phyloP scores from a whole-genome alignment of 306 rosid genomes.

The Dalbergia oliveri region DNA sequence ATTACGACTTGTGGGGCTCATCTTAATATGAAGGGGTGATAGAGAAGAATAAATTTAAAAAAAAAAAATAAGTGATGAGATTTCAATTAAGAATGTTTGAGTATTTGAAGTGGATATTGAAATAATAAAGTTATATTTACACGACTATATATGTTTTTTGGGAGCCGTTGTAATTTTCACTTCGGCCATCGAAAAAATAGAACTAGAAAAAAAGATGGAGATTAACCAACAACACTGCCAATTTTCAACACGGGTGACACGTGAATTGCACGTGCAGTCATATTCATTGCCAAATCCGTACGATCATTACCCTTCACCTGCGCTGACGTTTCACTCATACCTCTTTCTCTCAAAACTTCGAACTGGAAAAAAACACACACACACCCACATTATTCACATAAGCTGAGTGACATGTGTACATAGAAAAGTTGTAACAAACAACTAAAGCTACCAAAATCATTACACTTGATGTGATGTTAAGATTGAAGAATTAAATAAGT shows the following conservation, averaged over 20 bases:
- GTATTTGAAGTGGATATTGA: too few relatives aligned
- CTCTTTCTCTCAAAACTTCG: background rate
- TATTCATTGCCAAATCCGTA: slow-evolving; percentile 29
- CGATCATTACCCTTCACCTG: slow-evolving; percentile 18
- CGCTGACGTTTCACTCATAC: background rate
- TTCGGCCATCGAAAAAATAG: background rate
- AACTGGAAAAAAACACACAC: background rate
- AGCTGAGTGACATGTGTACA: background rate
- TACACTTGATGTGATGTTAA: background rate
- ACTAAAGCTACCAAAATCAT: background rate
- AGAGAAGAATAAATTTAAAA: too few relatives aligned
- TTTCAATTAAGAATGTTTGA: too few relatives aligned
- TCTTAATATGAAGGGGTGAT: too few relatives aligned
- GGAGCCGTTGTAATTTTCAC: background rate
- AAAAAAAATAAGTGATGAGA: too few relatives aligned
- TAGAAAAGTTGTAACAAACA: background rate
- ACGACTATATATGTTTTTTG: background rate
- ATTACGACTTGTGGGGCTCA: too few relatives aligned
- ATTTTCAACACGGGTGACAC: background rate
- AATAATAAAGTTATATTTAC: too few relatives aligned
- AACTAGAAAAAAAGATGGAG: background rate
- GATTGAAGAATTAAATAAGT: background rate
- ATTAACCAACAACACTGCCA: background rate
- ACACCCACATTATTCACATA: background rate
- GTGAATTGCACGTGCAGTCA: slow-evolving; percentile 35